Evolutionary conservation across 305 asterid genomes (phyloP).

Genomic region (Fraxinus platypoda): DNA sequence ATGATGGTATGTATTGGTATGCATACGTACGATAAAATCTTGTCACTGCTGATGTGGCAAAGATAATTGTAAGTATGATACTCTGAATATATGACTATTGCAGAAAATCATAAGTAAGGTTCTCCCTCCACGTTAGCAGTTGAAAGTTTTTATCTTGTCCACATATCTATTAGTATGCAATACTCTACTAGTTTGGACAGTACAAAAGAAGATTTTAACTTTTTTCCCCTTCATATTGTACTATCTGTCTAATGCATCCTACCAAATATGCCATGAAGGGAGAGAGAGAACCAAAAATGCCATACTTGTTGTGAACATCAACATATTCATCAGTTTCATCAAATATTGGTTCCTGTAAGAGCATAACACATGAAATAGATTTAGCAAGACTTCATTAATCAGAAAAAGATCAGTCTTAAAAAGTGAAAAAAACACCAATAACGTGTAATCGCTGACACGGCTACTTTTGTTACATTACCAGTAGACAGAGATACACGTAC

Average conservation of each 20-base stretch:
- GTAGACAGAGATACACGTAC: neutral
- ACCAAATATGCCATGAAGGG: neutral
- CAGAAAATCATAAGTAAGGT: too few relatives aligned
- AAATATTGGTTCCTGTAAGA: conserved; percentile 55
- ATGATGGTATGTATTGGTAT: neutral
- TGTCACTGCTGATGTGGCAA: too few relatives aligned
- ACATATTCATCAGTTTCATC: conserved; percentile 81
- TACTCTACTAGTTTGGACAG: neutral
- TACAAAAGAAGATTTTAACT: neutral
- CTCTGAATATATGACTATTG: too few relatives aligned
- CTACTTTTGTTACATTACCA: neutral
- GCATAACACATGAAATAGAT: conserved; percentile 4
- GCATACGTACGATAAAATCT: too few relatives aligned
- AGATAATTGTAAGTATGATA: too few relatives aligned
- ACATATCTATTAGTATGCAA: too few relatives aligned
- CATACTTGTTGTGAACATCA: conserved; percentile 54
- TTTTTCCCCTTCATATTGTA: neutral
- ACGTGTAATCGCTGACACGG: neutral
- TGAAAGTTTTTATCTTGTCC: too few relatives aligned
- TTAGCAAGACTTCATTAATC: conserved; percentile 3
- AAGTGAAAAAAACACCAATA: neutral
- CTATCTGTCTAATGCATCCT: neutral
- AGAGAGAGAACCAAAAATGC: neutral
- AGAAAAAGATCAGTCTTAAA: neutral
- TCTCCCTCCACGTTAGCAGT: too few relatives aligned